Base-by-base conservation (phyloP, 2,329 filamentous ascomycete genomes). In the Exserohilum rostratum region DNA sequence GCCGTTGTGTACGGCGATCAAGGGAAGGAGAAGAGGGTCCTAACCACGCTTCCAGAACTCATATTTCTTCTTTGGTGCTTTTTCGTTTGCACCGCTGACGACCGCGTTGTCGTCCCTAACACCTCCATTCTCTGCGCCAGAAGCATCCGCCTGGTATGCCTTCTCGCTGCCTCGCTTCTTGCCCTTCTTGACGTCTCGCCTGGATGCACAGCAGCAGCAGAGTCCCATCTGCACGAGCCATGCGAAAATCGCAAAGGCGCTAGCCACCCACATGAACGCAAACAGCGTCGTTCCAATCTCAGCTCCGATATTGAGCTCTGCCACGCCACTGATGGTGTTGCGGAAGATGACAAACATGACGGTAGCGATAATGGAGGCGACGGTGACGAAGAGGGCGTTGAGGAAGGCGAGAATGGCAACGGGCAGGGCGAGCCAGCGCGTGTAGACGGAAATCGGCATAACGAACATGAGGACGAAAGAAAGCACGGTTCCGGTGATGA, bases 181-280 rank as follows among this genome's bases (percentile, higher is more conserved):
- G 7, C 79, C 80, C 11, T 66, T 80, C 62, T 69, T 74, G 22
- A 87, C 74, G 58, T 87, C 84, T 55, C 85, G 72, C 44, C 82
- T 71, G 35, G 80, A 82, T 11, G 83, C 82, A 68, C 88, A 90
- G 73, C 90, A 96, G 75, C 91, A 96, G 65, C 88, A 90, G 74
- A 93, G 82, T 29, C 87, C 85, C 25, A 89, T 78, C 73, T 96
- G 90, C 17, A 96, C 79, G 9, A 80, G 49, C 71, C 90, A 93
- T 0, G 88, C 88, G 17, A 93, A 68, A 5, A 91, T 76, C 1
- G 85, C 84, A 56, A 88, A 85, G 0, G 81, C 85, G 0, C 87
- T 83, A 0, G 88, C 90, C 25, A 91, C 83, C 93, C 93, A 98
- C 88, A 96, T 93, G 70, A 96, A 96, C 0, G 79, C 89, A 67